phyloP scores from a whole-genome alignment of 345 rosid genomes.

The Erysimum cheiranthoides region DNA sequence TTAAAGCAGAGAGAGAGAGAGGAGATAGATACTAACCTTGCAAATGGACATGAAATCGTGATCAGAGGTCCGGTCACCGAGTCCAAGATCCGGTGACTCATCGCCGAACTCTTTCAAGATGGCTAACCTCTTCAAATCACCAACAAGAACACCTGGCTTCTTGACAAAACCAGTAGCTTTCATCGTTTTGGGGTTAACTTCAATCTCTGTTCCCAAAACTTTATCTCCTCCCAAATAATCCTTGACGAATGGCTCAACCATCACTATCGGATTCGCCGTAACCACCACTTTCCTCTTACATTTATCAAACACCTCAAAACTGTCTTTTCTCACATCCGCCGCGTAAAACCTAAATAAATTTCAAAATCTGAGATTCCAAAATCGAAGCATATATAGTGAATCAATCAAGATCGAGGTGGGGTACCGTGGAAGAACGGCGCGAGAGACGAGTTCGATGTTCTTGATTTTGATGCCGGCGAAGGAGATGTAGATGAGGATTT shows the following conservation, averaged over 20 bases:
- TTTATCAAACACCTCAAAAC: slow-evolving; percentile 78
- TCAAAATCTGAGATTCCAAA: not conserved
- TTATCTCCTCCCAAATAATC: slow-evolving; percentile 87
- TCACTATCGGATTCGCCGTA: slow-evolving; percentile 90
- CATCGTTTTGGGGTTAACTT: slow-evolving; percentile 84
- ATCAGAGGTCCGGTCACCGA: slow-evolving; percentile 90
- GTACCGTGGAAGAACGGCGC: slow-evolving; percentile 92
- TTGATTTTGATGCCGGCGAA: slow-evolving; percentile 89
- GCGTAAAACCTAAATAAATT: slow-evolving; percentile 70
- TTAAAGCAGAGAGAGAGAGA: not conserved
- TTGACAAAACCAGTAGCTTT: slow-evolving; percentile 92
- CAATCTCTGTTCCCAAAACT: slow-evolving; percentile 93
- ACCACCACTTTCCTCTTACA: slow-evolving; percentile 95
- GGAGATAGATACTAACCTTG: slow-evolving; percentile 58
- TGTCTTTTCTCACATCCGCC: slow-evolving; percentile 87
- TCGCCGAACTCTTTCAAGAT: slow-evolving; percentile 79
- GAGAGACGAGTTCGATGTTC: slow-evolving; percentile 89
- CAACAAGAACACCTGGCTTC: slow-evolving; percentile 85
- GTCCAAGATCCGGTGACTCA: slow-evolving; percentile 75
- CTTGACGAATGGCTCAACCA: slow-evolving; percentile 96
- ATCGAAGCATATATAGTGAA: not conserved
- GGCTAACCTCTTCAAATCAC: slow-evolving; percentile 75
- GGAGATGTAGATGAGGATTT: slow-evolving; percentile 89
- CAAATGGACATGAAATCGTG: slow-evolving; percentile 96
- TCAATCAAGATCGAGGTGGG: not conserved